phyloP scores from a whole-genome alignment of 345 rosid genomes.

The Gossypium arboreum region DNA sequence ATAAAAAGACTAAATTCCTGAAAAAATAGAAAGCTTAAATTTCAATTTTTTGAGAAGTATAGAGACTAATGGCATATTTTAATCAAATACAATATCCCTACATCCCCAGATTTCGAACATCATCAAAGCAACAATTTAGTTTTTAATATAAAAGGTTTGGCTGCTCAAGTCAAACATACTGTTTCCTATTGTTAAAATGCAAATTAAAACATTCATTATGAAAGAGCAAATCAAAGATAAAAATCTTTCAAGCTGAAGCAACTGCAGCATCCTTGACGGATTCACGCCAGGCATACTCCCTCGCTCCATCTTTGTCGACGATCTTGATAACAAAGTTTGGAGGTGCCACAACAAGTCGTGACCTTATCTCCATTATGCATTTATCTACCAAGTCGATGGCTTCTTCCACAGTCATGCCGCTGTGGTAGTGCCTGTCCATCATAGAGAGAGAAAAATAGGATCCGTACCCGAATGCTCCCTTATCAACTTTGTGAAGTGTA shows the following conservation, averaged over 20 bases:
- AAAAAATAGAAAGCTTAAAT: too few species aligned
- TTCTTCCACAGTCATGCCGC: slow-evolving; percentile 87
- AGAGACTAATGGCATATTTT: too few species aligned
- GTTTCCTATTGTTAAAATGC: background rate
- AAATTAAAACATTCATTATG: slow-evolving; percentile 7
- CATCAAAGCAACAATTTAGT: slow-evolving; percentile 9
- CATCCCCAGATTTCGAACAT: background rate
- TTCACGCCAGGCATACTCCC: slow-evolving; percentile 79
- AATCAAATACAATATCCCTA: too few species aligned
- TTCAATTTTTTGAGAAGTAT: too few species aligned
- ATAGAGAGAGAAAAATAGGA: slow-evolving; percentile 82
- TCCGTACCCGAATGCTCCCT: slow-evolving; percentile 95
- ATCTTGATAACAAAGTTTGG: slow-evolving; percentile 94
- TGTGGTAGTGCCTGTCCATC: slow-evolving; percentile 95
- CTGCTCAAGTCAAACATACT: background rate
- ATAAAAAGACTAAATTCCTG: too few species aligned
- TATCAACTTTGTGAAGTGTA: slow-evolving; percentile 91
- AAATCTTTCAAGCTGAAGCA: slow-evolving; percentile 23
- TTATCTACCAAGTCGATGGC: slow-evolving; percentile 78
- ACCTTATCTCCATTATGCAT: slow-evolving; percentile 84
- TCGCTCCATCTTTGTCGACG: slow-evolving; percentile 86
- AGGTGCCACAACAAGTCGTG: slow-evolving; percentile 90
- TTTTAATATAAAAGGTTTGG: slow-evolving; percentile 7
- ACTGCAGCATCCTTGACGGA: slow-evolving; percentile 53
- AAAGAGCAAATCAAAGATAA: background rate